Evolutionary conservation across 2,329 filamentous ascomycete genomes (phyloP).

Genomic region (Cordyceps cateniannulata): DNA sequence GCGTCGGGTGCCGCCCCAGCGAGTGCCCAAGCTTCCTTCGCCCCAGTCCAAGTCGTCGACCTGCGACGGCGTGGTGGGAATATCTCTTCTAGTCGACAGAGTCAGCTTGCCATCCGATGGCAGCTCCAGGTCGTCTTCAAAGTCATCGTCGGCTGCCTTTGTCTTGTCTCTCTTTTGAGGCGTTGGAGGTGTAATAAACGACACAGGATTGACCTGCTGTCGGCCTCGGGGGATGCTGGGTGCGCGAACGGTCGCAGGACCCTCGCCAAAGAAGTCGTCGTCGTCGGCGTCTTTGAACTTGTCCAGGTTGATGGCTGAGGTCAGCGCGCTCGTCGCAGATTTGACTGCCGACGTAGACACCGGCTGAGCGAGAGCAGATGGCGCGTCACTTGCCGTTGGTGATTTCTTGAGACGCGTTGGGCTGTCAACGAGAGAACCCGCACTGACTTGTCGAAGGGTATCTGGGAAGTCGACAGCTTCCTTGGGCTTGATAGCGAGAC

Average conservation of each 20-base stretch:
- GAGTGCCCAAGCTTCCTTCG: slow-evolving; percentile 85
- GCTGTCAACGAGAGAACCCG: slow-evolving; percentile 45
- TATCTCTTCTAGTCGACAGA: slow-evolving; percentile 55
- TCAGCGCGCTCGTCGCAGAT: slow-evolving; percentile 28
- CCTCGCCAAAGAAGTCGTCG: slow-evolving; percentile 58
- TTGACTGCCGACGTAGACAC: slow-evolving; percentile 19
- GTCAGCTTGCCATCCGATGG: slow-evolving; percentile 60
- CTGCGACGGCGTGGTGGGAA: slow-evolving; percentile 55
- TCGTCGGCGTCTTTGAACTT: slow-evolving; percentile 58
- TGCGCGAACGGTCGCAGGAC: slow-evolving; percentile 60
- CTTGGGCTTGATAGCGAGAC: slow-evolving; percentile 58
- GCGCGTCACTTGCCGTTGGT: slow-evolving; percentile 18
- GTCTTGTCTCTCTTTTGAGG: slow-evolving; percentile 37
- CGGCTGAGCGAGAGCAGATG: slow-evolving; percentile 16
- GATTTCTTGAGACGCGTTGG: slow-evolving; percentile 38
- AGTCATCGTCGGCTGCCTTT: slow-evolving; percentile 51
- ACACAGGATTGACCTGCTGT: slow-evolving; percentile 41
- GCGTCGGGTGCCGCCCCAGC: slow-evolving; percentile 79
- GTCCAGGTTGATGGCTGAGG: slow-evolving; percentile 51
- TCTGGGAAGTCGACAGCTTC: slow-evolving; percentile 60
- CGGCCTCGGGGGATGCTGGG: slow-evolving; percentile 57
- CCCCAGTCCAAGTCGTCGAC: slow-evolving; percentile 86
- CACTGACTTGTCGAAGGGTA: slow-evolving; percentile 59
- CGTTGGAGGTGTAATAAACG: slow-evolving; percentile 51
- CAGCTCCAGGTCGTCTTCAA: slow-evolving; percentile 67